Evolutionary conservation across 345 rosid genomes (phyloP).

Genomic region (Boechera retrofracta): DNA sequence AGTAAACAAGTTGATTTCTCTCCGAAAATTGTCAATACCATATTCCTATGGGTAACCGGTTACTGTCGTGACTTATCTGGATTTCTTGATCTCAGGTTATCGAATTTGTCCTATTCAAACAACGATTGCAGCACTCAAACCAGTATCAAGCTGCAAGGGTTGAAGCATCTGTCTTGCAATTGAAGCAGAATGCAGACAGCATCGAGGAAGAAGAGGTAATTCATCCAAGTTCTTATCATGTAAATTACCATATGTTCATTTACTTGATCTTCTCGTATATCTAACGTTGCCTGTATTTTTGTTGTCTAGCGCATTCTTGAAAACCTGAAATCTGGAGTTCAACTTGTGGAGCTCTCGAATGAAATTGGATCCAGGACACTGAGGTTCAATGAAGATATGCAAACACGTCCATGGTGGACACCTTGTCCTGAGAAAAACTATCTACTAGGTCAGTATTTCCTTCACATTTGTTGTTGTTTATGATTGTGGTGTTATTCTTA

Average conservation of each 20-base stretch:
- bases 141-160: conserved; percentile 79
- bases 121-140: conserved; percentile 76
- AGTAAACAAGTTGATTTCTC: conserved; percentile 51
- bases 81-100: conserved; percentile 65
- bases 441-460: conserved; percentile 66
- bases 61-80: conserved; percentile 19
- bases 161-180: conserved; percentile 73
- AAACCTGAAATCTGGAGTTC: conserved; percentile 65
- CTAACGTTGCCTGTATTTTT: conserved; percentile 10
- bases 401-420: conserved; percentile 97
- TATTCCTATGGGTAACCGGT: conserved; percentile 8
- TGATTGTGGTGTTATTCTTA: conserved; percentile 17
- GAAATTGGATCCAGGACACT: conserved; percentile 74
- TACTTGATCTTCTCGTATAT: conserved; percentile 19
- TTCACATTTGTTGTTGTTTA: neutral
- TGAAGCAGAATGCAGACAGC: conserved; percentile 80
- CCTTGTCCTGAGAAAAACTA: conserved; percentile 81
- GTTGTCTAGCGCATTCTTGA: conserved; percentile 70
- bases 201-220: conserved; percentile 80
- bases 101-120: conserved; percentile 96
- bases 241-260: neutral
- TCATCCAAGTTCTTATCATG: conserved; percentile 14
- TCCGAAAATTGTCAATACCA: neutral
- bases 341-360: conserved; percentile 76
- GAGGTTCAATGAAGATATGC: conserved; percentile 87